Conservation (phyloP, 2,329 filamentous ascomycete genomes). For the Torrubiella hemipterigena region DNA sequence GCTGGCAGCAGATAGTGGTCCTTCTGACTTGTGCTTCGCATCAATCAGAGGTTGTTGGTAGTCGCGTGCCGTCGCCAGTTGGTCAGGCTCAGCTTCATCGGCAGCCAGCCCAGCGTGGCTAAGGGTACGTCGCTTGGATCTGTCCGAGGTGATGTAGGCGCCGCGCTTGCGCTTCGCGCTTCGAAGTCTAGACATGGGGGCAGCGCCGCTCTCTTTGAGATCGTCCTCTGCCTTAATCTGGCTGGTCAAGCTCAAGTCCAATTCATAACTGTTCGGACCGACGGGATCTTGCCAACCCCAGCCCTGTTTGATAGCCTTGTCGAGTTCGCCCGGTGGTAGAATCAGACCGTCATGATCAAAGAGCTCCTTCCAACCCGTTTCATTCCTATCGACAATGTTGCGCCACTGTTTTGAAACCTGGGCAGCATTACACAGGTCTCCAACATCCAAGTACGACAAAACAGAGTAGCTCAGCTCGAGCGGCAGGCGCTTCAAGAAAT, state of each 20-base stretch:
- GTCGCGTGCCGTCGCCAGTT: constrained; percentile 26
- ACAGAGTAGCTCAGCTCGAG: constrained; percentile 81
- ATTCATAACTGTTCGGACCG: constrained; percentile 63
- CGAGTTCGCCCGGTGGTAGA: constrained; percentile 70
- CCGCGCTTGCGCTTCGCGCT: constrained; percentile 45
- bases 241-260: constrained; percentile 57
- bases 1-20: constrained; percentile 75
- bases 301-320: constrained; percentile 75
- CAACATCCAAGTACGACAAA: constrained; percentile 72
- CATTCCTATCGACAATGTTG: constrained; percentile 79
- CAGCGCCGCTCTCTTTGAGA: constrained; percentile 28
- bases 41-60: constrained; percentile 26
- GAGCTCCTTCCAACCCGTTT: constrained; percentile 90
- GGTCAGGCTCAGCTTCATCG: too few species aligned
- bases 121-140: constrained; percentile 41
- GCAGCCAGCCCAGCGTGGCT: too few species aligned
- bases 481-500: constrained; percentile 77
- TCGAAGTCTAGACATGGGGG: constrained; percentile 33
- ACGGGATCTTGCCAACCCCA: constrained; percentile 96
- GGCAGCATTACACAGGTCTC: constrained; percentile 78
- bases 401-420: constrained; percentile 95
- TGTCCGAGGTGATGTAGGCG: constrained; percentile 30
- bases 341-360: constrained; percentile 75
- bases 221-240: constrained; percentile 43
- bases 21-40: constrained; percentile 53